Base-by-base conservation (phyloP, 805 yeast genomes). In the Saturnispora bothae region DNA sequence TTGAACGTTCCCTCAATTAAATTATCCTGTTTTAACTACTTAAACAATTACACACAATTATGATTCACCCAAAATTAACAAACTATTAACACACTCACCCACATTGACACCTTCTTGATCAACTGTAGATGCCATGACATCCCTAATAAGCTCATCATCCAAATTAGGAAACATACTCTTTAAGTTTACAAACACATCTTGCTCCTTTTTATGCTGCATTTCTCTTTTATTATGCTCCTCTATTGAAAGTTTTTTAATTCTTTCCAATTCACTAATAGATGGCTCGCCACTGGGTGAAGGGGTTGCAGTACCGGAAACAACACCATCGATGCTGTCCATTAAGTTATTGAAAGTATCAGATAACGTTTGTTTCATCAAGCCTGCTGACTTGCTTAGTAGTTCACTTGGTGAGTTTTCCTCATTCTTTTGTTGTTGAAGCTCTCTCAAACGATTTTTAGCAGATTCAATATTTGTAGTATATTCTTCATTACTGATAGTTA, bases 91-190 rank as follows among this genome's bases (percentile, higher is more conserved):
- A 36, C 88, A 80, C 8, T 68, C 71, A 22, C 86, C 94, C 5
- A 82, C 64, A 36, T 78, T 65, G 23, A 80, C 79, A 18, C 46
- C 45, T 16, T 44, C 49, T 10, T 36, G 39, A 16, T 38, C 40
- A 15, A 35, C 67, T 52, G 78, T 81, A 55, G 78, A 73, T 2
- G 61, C 59, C 23, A 85, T 68, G 3, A 85, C 76, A 52, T 85
- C 95, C 39, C 68, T 71, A 35, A 86, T 66, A 1, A 86, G 61
- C 0, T 73, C 82, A 35, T 63, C 60, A 48, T 84, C 95, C 43
- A 85, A 61, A 32, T 64, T 65, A 0, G 95, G 94, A 56, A 86
- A 85, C 75, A 86, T 81, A 34, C 75, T 76, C 21, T 60, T 59
- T 38, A 85, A 62, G 3, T 71, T 70, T 1, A 58, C 59, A 18